Conservation (phyloP, 495 filamentous ascomycete species). For the Cercophora newfieldiana region DNA sequence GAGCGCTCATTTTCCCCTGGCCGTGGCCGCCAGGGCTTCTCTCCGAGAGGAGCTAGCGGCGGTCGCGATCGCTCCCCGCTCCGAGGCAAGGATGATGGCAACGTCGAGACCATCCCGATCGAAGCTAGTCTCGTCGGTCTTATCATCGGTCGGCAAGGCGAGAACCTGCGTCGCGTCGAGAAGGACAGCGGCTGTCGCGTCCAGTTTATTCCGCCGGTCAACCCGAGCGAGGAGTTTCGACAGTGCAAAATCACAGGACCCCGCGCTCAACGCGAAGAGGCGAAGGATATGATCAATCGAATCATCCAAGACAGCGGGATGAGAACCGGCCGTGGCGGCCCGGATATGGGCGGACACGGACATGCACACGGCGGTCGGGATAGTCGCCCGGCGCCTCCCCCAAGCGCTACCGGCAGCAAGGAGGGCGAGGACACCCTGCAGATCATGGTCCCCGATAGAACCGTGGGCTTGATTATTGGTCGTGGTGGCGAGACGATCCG, state of each 20-base stretch:
- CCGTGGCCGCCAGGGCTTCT: conserved; percentile 52
- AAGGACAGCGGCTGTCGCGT: conserved; percentile 71
- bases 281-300: conserved; percentile 70
- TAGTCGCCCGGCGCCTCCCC: conserved; percentile 23
- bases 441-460: conserved; percentile 89
- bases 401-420: conserved; percentile 56
- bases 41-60: conserved; percentile 42
- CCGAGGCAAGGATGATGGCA: conserved; percentile 53
- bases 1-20: conserved; percentile 65
- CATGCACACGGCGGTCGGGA: conserved; percentile 21
- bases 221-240: conserved; percentile 64
- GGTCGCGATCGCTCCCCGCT: conserved; percentile 57
- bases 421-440: conserved; percentile 74
- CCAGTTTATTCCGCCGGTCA: conserved; percentile 74
- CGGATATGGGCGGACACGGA: conserved; percentile 28
- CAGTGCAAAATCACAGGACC: conserved; percentile 76
- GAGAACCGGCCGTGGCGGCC: conserved; percentile 45
- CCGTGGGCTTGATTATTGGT: conserved; percentile 82
- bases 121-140: conserved; percentile 77
- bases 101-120: conserved; percentile 71
- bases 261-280: conserved; percentile 63
- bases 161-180: conserved; percentile 78
- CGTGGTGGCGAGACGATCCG: conserved; percentile 84
- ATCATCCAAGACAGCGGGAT: conserved; percentile 83
- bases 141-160: conserved; percentile 81